Evolutionary conservation across 495 filamentous ascomycete species (phyloP), one percentile per base, ranked within the genome.

Genomic region (Xylaria venustula): DNA sequence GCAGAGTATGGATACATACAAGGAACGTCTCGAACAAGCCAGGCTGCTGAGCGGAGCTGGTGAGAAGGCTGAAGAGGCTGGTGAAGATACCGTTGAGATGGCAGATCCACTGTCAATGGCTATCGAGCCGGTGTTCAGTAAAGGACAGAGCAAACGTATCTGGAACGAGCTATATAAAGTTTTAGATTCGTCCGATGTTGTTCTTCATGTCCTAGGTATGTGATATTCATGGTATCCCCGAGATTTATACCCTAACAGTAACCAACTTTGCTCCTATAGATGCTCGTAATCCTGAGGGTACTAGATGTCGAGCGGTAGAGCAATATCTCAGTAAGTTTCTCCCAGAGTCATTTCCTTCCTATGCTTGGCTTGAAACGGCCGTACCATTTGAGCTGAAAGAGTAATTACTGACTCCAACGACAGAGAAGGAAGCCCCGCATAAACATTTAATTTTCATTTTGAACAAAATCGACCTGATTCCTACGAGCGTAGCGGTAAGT

Each of bases 381-480:
- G n/a, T n/a, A n/a, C n/a, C n/a, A n/a, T n/a, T n/a, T n/a, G n/a
- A n/a, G n/a, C n/a, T n/a, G n/a, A n/a, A n/a, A n/a, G n/a, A n/a
- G n/a, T n/a, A n/a, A n/a, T n/a, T n/a, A n/a, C n/a, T n/a, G n/a
- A n/a, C n/a, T n/a, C n/a, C n/a, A n/a, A n/a, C n/a, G n/a, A n/a
- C n/a, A n/a, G n/a, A 84, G 58, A 87, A 93, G 60, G 94, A 98
- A 67, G 94, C 91, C 17, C 91, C 93, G 2, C 94, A 98, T 69
- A 98, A 98, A 75, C 92, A 97, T 72, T 75, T 97, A 52, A 85
- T 96, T 7, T 96, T 95, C 63, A 87, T 98, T 1, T 67, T 98
- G 53, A 98, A 98, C 75, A 98, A 98, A 79, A 91, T 90, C 65
- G 94, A 98, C 74, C 77, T 98, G 54, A 89, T 98, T n/a, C 95